Base-by-base conservation (phyloP, 768 basidiomycete genomes). In the Pilatotrama ljubarskyi region DNA sequence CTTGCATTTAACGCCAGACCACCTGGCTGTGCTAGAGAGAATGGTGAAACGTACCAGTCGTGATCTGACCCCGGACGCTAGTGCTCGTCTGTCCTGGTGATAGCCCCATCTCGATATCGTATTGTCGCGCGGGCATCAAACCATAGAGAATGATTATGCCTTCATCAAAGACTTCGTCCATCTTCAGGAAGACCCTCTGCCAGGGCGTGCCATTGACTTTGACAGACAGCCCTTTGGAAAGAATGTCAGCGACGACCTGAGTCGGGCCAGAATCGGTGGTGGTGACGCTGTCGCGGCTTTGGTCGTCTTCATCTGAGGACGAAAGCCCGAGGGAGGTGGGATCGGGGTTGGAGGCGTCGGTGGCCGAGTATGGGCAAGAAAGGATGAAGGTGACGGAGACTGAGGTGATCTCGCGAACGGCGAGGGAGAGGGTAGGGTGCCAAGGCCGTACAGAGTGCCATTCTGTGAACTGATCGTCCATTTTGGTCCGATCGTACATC, bases 121-220 rank as follows among this genome's bases (percentile, higher is more conserved):
- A 97, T 70, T 92, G 90, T 56, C 91, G 82, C 1, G 91, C 91
- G 3, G 93, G 94, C 77, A 90, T 83, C 46, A 98, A 79, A 1
- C 92, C 93, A 59, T 93, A 95, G 25, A 98, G 84, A 59, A 96
- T 91, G 52, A 97, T 92, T 56, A 95, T 84, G 0, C 93, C 95
- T 68, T 96, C 90, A 64, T 95, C 93, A 0, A 82, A 80, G 53
- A 84, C 82, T 43, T 94, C 91, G 69, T 91, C 87, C 61, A 92
- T 84, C 53, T 87, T 84, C 57, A 91, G 84, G 68, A 92, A 82
- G 22, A 91, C 88, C 51, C 86, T 79, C 68, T 87, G 84, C 92
- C 92, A 94, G 4, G 82, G 83, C 5, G 86, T 79, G 26, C 84
- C 84, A 63, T 95, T 93, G 50, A 94, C 89, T 42, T 87, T 90